A percentile compares a stretch with the other conserved stretches of the same genome.
Evolutionary conservation across 192 early-diverging fungal species (phyloP).

Genomic region (Backusella macrospora): DNA sequence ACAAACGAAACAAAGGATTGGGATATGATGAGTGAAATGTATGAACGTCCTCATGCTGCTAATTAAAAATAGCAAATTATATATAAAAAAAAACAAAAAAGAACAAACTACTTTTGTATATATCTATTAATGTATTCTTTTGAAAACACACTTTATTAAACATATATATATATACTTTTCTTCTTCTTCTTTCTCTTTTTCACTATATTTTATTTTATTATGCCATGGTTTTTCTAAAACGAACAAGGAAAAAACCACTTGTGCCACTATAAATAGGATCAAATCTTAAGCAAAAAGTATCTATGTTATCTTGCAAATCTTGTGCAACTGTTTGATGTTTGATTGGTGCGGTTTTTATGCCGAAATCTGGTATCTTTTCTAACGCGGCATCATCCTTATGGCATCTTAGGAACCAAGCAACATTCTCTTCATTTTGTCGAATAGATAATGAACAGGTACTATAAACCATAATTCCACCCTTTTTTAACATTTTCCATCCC

Average conservation of each 20-base stretch:
- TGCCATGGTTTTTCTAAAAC: conserved; percentile 62
- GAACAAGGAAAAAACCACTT: conserved; percentile 81
- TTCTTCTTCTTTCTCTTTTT: background rate
- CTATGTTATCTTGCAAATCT: conserved; percentile 28
- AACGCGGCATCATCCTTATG: conserved; percentile 46
- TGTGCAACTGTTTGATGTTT: conserved; percentile 21
- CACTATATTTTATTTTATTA: background rate
- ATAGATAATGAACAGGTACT: conserved; percentile 79
- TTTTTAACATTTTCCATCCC: conserved; percentile 74
- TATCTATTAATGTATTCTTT: background rate
- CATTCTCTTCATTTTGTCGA: conserved; percentile 85
- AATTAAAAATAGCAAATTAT: too few relatives aligned
- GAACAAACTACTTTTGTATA: background rate
- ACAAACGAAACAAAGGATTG: conserved; percentile 30
- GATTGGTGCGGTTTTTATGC: conserved; percentile 31
- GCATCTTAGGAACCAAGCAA: conserved; percentile 75
- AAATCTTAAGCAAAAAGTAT: conserved; percentile 59
- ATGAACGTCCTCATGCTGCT: conserved; percentile 25
- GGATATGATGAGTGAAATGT: conserved; percentile 44
- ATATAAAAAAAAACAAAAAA: background rate
- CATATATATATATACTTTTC: background rate
- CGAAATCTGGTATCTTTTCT: conserved; percentile 53
- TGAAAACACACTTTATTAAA: background rate
- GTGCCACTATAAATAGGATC: conserved; percentile 68
- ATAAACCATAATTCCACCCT: conserved; percentile 85